Evolutionary conservation across 2,329 filamentous ascomycete genomes (phyloP).

Genomic region (Pseudocercospora crystallina): DNA sequence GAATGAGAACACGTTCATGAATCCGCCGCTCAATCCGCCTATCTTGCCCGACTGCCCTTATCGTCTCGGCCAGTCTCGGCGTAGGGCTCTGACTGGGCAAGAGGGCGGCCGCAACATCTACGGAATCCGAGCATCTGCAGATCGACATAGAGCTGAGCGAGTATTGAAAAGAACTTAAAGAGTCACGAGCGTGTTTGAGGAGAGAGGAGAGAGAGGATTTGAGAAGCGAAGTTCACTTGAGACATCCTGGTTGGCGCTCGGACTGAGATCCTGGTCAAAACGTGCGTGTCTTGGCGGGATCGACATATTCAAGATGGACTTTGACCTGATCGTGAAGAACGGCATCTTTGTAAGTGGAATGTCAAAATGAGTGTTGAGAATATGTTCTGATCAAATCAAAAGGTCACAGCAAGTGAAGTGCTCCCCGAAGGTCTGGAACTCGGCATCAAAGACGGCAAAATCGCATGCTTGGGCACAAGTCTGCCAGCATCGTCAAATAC

Average conservation of each 20-base stretch:
- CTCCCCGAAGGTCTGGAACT: slow-evolving; percentile 47
- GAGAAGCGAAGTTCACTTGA: no score
- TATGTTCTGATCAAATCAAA: background rate
- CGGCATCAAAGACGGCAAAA: slow-evolving; percentile 49
- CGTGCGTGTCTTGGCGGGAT: slow-evolving; percentile 6
- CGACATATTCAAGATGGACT: slow-evolving; percentile 23
- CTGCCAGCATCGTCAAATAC: slow-evolving; percentile 38
- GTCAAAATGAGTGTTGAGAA: slow-evolving; percentile 1
- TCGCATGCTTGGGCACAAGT: slow-evolving; percentile 44
- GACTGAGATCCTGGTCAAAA: no score
- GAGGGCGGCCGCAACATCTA: no score
- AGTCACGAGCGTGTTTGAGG: no score
- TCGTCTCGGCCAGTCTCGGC: slow-evolving; percentile 18
- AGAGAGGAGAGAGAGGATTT: no score
- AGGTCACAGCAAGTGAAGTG: slow-evolving; percentile 51
- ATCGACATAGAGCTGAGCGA: no score
- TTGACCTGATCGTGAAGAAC: slow-evolving; percentile 46
- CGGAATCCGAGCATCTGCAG: background rate
- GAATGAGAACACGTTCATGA: no score
- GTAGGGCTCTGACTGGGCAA: background rate
- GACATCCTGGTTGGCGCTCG: no score
- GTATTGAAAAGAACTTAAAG: no score
- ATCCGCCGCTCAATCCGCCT: slow-evolving; percentile 13
- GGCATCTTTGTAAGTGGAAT: slow-evolving; percentile 40
- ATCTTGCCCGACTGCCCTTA: slow-evolving; percentile 22